Conservation (phyloP, 2,329 filamentous ascomycete species). For the Colletotrichum tofieldiae region DNA sequence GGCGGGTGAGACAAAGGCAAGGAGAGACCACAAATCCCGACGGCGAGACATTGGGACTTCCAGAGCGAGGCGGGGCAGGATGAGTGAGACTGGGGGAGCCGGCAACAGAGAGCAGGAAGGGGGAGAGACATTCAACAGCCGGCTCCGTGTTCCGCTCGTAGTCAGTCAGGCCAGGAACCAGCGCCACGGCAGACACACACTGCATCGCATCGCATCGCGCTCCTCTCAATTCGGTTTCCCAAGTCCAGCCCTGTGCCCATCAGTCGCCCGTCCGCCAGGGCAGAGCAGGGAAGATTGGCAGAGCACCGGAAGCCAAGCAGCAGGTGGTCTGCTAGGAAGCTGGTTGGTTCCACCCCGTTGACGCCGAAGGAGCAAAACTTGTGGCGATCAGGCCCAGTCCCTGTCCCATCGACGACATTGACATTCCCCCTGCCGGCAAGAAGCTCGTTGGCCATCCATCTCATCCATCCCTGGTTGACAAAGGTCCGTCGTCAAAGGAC, state of each 20-base stretch:
- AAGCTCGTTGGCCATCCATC: slow-evolving; percentile 10
- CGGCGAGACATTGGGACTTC: slow-evolving; percentile 10
- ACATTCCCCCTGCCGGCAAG: slow-evolving; percentile 36
- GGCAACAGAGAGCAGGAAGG: neutral
- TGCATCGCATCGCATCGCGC: slow-evolving; percentile 28
- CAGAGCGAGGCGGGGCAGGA: slow-evolving; percentile 12
- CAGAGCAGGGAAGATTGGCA: slow-evolving; percentile 18
- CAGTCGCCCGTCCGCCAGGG: neutral
- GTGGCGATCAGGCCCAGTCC: slow-evolving; percentile 28
- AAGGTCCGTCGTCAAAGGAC: neutral
- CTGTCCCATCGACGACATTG: slow-evolving; percentile 33
- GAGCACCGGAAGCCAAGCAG: slow-evolving; percentile 10
- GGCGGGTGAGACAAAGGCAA: slow-evolving; percentile 1
- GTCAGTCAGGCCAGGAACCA: slow-evolving; percentile 29
- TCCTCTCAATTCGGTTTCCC: neutral
- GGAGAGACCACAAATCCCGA: neutral
- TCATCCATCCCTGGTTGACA: slow-evolving; percentile 1
- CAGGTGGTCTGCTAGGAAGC: slow-evolving; percentile 24
- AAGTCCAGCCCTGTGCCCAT: slow-evolving; percentile 14
- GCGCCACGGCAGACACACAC: slow-evolving; percentile 13
- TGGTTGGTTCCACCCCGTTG: slow-evolving; percentile 23
- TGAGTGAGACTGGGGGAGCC: slow-evolving; percentile 3
- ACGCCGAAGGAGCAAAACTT: slow-evolving; percentile 32
- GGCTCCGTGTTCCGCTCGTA: neutral
- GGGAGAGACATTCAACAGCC: slow-evolving; percentile 8